Percentiles rank a stretch among this genome's conserved stretches.
These are phyloP conservation scores for Cucurbitaria berberidis DNA, from an alignment of 2,329 filamentous ascomycete genomes.

Conservation along the genomic window DNA sequence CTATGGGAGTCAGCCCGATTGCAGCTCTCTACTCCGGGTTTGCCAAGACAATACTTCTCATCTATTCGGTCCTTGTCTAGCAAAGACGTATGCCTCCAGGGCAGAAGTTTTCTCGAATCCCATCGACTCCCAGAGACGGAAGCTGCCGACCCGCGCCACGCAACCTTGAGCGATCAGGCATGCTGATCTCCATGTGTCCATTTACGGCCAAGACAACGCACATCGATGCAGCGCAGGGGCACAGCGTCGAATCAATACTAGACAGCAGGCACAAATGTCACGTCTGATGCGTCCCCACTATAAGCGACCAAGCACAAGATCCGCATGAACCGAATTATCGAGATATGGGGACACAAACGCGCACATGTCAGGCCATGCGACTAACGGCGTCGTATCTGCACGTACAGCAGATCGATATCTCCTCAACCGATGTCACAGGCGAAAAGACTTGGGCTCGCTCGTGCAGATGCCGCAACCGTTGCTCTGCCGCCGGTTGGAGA, in stretches of 20 bases:
- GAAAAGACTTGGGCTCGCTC: slow-evolving; percentile 20
- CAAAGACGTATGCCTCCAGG: slow-evolving; percentile 7
- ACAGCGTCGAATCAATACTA: slow-evolving; percentile 32
- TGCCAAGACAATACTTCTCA: slow-evolving; percentile 5
- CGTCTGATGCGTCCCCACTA: slow-evolving; percentile 7
- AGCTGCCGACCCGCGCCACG: slow-evolving; percentile 34
- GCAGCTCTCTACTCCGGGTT: slow-evolving; percentile 10
- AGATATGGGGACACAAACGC: slow-evolving; percentile 3
- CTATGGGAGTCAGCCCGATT: slow-evolving; percentile 8
- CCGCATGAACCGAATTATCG: not conserved
- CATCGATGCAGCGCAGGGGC: slow-evolving; percentile 7
- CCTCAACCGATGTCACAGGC: slow-evolving; percentile 20
- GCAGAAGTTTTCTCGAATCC: slow-evolving; percentile 7
- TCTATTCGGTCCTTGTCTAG: slow-evolving; percentile 9
- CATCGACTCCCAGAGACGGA: slow-evolving; percentile 27
- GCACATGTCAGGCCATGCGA: slow-evolving; percentile 15
- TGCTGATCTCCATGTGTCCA: slow-evolving; percentile 22
- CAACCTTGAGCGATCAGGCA: slow-evolving; percentile 26
- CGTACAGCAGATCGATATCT: slow-evolving; percentile 28
- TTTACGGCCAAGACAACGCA: slow-evolving; percentile 3
- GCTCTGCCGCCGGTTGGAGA: slow-evolving; percentile 17
- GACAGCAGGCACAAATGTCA: slow-evolving; percentile 15
- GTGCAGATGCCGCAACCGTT: slow-evolving; percentile 12
- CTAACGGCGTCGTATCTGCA: slow-evolving; percentile 16
- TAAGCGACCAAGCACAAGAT: slow-evolving; percentile 22